Evolutionary conservation across 345 rosid species (phyloP).

Genomic region (Angophora floribunda): DNA sequence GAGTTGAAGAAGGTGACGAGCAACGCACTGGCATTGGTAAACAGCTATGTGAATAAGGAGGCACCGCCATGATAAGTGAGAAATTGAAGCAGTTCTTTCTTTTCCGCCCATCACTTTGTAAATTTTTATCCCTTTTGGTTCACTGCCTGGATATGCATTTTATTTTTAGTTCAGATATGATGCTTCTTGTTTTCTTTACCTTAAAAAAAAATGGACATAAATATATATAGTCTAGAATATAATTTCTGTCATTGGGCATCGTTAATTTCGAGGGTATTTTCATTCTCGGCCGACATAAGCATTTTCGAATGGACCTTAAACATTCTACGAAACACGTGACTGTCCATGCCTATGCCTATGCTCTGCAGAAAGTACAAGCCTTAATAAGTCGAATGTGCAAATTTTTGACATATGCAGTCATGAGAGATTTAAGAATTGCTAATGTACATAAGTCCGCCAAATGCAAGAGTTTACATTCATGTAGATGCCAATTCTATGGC

Average conservation of each 20-base stretch:
- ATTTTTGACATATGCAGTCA: background rate
- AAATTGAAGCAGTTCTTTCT: background rate
- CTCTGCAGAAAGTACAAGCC: background rate
- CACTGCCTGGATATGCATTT: background rate
- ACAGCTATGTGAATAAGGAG: slow-evolving; percentile 23
- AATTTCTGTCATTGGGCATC: background rate
- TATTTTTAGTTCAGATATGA: background rate
- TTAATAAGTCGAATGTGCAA: background rate
- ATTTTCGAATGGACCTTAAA: background rate
- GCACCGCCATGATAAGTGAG: background rate
- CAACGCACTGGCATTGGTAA: slow-evolving; percentile 64
- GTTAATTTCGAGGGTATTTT: background rate
- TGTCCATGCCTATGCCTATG: background rate
- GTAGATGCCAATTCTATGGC: background rate
- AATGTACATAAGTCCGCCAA: background rate
- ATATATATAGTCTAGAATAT: background rate
- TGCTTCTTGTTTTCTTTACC: no score
- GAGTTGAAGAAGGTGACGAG: slow-evolving; percentile 59
- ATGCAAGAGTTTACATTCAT: background rate
- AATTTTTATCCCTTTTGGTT: background rate
- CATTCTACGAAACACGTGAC: background rate
- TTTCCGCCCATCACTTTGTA: background rate
- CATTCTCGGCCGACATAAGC: background rate
- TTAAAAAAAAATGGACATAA: background rate
- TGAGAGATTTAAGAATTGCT: background rate